These are phyloP conservation scores for Adenanthera pavonina DNA, from an alignment of 306 rosid genomes.

Conservation along the genomic window DNA sequence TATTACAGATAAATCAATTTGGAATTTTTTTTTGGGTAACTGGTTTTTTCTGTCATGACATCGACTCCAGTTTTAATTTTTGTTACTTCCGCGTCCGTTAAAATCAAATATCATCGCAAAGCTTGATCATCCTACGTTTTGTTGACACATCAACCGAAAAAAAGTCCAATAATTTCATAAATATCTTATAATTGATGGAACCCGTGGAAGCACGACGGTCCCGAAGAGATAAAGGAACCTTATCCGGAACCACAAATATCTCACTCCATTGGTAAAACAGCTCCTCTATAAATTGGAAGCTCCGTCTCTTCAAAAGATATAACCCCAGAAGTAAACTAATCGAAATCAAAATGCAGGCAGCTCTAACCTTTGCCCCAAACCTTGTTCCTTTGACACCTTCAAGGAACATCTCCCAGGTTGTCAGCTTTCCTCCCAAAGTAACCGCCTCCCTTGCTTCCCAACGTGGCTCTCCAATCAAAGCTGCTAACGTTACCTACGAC, in stretches of 20 bases:
- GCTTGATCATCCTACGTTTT: not conserved
- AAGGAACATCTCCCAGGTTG: slow-evolving; percentile 35
- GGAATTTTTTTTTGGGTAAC: not conserved
- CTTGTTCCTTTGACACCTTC: slow-evolving; percentile 56
- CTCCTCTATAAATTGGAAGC: slow-evolving; percentile 40
- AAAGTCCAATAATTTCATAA: slow-evolving; percentile 44
- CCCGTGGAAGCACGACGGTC: slow-evolving; percentile 12
- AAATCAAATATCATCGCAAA: not conserved
- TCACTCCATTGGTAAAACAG: not conserved
- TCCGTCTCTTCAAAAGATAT: not conserved
- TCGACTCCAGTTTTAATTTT: not conserved
- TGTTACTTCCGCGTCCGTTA: not conserved
- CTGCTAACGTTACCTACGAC: slow-evolving; percentile 36
- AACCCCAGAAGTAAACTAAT: slow-evolving; percentile 21
- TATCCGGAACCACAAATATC: slow-evolving; percentile 55
- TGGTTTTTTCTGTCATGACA: not conserved
- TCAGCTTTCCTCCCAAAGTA: slow-evolving; percentile 44
- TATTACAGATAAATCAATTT: not conserved
- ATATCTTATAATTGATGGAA: slow-evolving; percentile 41
- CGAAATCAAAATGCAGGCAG: slow-evolving; percentile 61
- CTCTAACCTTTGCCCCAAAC: slow-evolving; percentile 49
- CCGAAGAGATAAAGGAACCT: slow-evolving; percentile 37
- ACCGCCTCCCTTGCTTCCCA: slow-evolving; percentile 37
- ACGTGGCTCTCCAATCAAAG: slow-evolving; percentile 48
- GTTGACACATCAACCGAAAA: not conserved